Evolutionary conservation across 2,329 filamentous ascomycete genomes (phyloP), one percentile per base, ranked within the genome.

Genomic region (Curvularia lunata): DNA sequence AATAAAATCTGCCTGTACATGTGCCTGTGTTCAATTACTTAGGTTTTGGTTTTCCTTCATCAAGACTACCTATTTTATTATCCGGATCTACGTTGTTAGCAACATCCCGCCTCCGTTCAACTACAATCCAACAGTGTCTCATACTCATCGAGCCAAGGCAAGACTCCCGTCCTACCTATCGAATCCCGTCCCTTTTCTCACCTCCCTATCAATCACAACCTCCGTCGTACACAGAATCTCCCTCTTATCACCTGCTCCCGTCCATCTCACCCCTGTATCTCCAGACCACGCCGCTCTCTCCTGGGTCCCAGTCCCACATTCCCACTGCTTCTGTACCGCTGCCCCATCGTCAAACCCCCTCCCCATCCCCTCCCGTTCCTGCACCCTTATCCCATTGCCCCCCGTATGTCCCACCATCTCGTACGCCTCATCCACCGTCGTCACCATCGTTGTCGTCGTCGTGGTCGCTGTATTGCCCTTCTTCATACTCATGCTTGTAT

Each of bases 201-300:
- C 30, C n/a, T 16, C 40, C 27, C 38, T 18, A 37, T 38, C 27
- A 38, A 43, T n/a, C n/a, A 51, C 38, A 6, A 51, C 48, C 38
- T 51, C 48, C 1, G 48, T 51, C 18, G 48, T 51, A 27, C 48
- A 27, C 13, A 18, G 10, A 34, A 51, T 51, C 19, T 28, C 5
- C 13, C 16, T 41, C 4, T 34, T 21, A 6, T 49, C 30, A 5
- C 28, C 28, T 2, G 3, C 42, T 46, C 12, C 42, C 12, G n/a
- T 12, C 21, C 30, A 6, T 1, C 27, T 5, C n/a, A 3, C 7
- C 19, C 19, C 45, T 8, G 4, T 10, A 19, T 49, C 21, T 0
- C 32, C 30, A 7, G 28, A 16, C 21, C 23, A 2, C 4, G 23
- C 48, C n/a, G n/a, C n/a, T n/a, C n/a, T n/a, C n/a, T n/a, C n/a